Percentiles rank a stretch among this genome's conserved stretches.
These are phyloP conservation scores for Schoenoplectus triqueter DNA, from an alignment of 202 grass and related monocot species.

Conservation along the genomic window DNA sequence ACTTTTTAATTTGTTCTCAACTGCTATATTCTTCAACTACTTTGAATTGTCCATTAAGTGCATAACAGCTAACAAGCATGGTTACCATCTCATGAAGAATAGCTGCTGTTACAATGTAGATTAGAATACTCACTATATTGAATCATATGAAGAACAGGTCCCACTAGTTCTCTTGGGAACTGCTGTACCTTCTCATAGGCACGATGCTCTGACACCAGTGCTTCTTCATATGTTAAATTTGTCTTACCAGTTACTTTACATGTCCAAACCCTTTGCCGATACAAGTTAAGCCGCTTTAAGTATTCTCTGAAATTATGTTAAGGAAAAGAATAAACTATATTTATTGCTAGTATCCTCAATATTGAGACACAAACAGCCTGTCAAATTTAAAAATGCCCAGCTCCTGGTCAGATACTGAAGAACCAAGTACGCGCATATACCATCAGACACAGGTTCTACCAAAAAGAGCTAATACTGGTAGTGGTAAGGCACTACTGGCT, in stretches of 20 bases:
- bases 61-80: background rate
- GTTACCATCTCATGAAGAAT: conserved; percentile 7
- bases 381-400: background rate
- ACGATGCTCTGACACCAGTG: conserved; percentile 71
- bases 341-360: background rate
- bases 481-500: conserved; percentile 5
- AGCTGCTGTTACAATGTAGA: conserved; percentile 31
- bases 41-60: background rate
- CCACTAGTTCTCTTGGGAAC: conserved; percentile 64
- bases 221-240: conserved; percentile 91
- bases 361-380: conserved; percentile 10
- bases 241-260: conserved; percentile 84
- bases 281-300: conserved; percentile 78
- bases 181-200: conserved; percentile 80
- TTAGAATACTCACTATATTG: conserved; percentile 68
- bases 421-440: background rate
- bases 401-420: background rate
- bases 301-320: conserved; percentile 74
- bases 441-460: background rate
- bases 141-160: conserved; percentile 69
- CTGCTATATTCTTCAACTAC: background rate
- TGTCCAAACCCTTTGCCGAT: conserved; percentile 69
- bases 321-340: conserved; percentile 44
- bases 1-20: conserved; percentile 10
- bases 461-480: background rate